phyloP scores from a whole-genome alignment of 331 rosid genomes.

The Cydonia oblonga region DNA sequence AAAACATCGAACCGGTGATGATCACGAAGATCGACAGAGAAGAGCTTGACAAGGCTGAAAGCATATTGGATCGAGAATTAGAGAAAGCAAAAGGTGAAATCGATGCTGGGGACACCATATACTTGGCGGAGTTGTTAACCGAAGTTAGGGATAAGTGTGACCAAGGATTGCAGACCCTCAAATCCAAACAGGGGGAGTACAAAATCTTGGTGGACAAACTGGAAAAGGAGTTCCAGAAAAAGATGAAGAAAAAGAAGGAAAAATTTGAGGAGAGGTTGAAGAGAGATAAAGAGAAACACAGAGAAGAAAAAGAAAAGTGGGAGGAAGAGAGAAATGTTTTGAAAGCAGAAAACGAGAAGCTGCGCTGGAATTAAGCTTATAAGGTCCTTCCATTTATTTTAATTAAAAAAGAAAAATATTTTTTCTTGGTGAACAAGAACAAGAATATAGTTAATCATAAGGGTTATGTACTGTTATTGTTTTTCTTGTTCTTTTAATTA shows the following conservation, averaged over 20 bases:
- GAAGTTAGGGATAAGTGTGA: neutral
- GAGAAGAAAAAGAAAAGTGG: neutral
- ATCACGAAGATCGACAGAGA: neutral
- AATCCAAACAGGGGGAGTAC: neutral
- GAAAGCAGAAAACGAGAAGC: neutral
- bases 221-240: neutral
- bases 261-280: neutral
- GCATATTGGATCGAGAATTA: neutral
- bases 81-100: neutral
- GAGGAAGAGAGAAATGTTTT: neutral
- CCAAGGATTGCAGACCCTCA: constrained; percentile 1
- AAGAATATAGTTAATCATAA: neutral
- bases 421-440: neutral
- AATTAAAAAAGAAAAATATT: neutral
- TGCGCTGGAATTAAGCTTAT: neutral
- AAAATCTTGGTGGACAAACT: neutral
- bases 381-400: neutral
- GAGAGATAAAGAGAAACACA: neutral
- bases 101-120: neutral
- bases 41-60: neutral
- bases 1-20: neutral
- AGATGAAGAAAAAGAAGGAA: neutral
- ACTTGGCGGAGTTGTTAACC: neutral
- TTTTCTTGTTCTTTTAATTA: neutral
- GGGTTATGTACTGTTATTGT: neutral